Evolutionary conservation across 805 yeast genomes (phyloP).

Genomic region (Crinitomyces ghanaensis): DNA sequence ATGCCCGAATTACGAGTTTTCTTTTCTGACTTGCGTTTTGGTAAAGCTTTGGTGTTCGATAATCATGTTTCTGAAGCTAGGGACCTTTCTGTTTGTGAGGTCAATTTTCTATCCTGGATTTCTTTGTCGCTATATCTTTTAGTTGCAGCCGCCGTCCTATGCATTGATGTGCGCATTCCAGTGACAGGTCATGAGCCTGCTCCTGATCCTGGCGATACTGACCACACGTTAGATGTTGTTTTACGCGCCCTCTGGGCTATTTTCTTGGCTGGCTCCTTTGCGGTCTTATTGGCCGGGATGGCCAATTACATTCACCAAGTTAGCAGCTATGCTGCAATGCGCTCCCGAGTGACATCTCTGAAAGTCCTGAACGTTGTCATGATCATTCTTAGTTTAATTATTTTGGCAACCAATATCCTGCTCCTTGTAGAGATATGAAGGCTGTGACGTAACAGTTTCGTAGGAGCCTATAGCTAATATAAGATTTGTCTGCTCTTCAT

Average conservation of each 20-base stretch:
- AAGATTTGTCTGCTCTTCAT: no score
- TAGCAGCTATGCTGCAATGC: conserved; percentile 12
- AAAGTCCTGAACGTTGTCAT: conserved; percentile 8
- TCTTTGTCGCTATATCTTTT: conserved; percentile 16
- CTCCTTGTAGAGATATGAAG: conserved; percentile 6
- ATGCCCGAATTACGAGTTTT: no score
- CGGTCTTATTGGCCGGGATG: conserved; percentile 15
- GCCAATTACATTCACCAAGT: conserved; percentile 17
- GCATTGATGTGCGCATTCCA: conserved; percentile 12
- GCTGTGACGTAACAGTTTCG: no score
- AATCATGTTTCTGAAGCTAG: conserved; percentile 24
- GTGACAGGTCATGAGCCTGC: conserved; percentile 1
- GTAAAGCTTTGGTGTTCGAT: conserved; percentile 17
- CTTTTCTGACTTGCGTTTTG: no score
- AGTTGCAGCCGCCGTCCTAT: conserved; percentile 19
- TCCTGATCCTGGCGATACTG: neutral
- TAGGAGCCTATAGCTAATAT: no score
- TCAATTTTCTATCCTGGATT: conserved; percentile 20
- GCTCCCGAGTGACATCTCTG: conserved; percentile 14
- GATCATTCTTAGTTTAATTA: conserved; percentile 11
- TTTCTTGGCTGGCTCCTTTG: conserved; percentile 13
- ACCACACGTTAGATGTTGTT: neutral
- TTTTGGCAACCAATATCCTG: conserved; percentile 14
- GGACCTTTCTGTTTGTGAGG: conserved; percentile 23
- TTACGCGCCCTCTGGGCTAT: conserved; percentile 11